These are phyloP conservation scores for Nicotiana paniculata DNA, from an alignment of 257 asterid genomes.

Conservation along the genomic window DNA sequence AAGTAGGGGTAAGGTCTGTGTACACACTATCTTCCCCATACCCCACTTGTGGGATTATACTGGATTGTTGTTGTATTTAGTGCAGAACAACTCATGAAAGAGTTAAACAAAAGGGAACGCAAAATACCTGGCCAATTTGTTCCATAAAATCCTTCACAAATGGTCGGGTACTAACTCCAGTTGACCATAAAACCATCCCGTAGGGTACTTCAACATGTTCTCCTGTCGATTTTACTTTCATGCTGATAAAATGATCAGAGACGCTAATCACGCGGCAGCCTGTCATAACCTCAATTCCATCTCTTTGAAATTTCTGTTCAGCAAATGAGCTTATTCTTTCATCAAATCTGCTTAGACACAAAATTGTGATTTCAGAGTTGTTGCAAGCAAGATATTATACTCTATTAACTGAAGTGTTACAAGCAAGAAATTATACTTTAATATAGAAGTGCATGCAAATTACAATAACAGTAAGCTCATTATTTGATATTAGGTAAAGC, in stretches of 20 bases:
- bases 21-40: too few relatives aligned
- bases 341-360: conserved; percentile 62
- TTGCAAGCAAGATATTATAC: not conserved
- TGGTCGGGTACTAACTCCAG: conserved; percentile 93
- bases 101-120: not conserved
- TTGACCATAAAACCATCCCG: conserved; percentile 97
- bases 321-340: conserved; percentile 91
- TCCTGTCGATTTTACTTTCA: conserved; percentile 68
- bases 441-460: too few relatives aligned
- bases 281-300: conserved; percentile 73
- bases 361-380: not conserved
- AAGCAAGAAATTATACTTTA: not conserved
- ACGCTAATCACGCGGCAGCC: conserved; percentile 88
- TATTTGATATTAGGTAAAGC: not conserved
- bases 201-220: conserved; percentile 59
- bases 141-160: conserved; percentile 80
- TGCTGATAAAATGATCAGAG: conserved; percentile 63
- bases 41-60: too few relatives aligned
- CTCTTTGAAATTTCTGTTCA: conserved; percentile 79
- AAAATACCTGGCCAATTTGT: conserved; percentile 82
- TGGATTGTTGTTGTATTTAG: not conserved
- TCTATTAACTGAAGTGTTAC: not conserved
- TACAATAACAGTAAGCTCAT: not conserved
- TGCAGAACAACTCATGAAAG: not conserved
- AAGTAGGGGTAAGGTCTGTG: too few relatives aligned